phyloP scores from a whole-genome alignment of 768 basidiomycete genomes.

The Lentinula sp. region DNA sequence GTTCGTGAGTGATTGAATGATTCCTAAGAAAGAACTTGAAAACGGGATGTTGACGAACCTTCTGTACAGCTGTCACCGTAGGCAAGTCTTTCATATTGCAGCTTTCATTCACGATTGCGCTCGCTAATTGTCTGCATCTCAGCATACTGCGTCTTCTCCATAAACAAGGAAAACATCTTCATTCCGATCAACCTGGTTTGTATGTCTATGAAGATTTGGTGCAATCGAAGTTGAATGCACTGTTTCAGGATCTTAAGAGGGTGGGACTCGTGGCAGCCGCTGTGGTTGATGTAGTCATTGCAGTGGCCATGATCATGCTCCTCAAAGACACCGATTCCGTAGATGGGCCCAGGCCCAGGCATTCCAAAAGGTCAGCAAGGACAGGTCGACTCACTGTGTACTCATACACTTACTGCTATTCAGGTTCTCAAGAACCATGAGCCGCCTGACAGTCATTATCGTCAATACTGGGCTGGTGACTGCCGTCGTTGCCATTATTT shows the following conservation, averaged over 20 bases:
- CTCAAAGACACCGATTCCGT: conserved; percentile 10
- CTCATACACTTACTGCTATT: neutral
- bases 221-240: neutral
- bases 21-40: neutral
- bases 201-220: neutral
- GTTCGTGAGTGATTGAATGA: conserved; percentile 8
- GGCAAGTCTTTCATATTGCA: neutral
- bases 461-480: conserved; percentile 11
- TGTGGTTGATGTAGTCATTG: conserved; percentile 9
- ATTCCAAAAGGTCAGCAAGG: conserved; percentile 5
- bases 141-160: conserved; percentile 11
- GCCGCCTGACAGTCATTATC: conserved; percentile 9
- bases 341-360: neutral
- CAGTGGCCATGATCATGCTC: conserved; percentile 10
- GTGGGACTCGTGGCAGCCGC: conserved; percentile 6
- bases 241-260: conserved; percentile 9
- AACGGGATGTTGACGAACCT: too few relatives aligned
- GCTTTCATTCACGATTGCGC: neutral
- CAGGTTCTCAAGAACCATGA: conserved; percentile 9
- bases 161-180: conserved; percentile 9
- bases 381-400: neutral
- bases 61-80: neutral
- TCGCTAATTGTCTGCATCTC: neutral
- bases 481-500: conserved; percentile 9
- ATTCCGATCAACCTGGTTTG: conserved; percentile 11